Base-by-base conservation (phyloP, 805 yeast genomes). In the Helenozyma rhizophorensis region DNA sequence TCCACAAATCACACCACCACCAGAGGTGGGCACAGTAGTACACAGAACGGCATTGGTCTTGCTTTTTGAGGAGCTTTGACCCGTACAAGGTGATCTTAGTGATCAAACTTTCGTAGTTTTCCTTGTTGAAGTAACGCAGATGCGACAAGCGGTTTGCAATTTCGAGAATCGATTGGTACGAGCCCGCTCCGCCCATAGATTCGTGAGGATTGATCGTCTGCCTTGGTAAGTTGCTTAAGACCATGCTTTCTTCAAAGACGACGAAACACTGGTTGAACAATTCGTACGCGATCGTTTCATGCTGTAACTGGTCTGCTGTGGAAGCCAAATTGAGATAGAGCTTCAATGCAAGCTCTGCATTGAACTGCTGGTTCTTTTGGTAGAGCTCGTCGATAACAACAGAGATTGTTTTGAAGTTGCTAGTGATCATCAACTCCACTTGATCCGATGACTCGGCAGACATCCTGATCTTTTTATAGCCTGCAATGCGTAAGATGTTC, bases 31-130 rank as follows among this genome's bases (percentile, higher is more conserved):
- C 80, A 26, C 96, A 89, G 32, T 76, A 60, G 53, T 83, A 86
- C 5, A 88, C 95, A 0, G 95, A 80, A 11, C 97, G 76, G 56
- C 97, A 89, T 58, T 93, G 98, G 51, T 90, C 97, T 22, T 93
- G 88, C 56, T 90, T 90, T 56, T 85, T 87, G 50, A 90, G 68
- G 31, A 93, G 68, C 56, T 85, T 86, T 10, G 95, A 85, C 4
- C 95, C 95, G 50, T 87, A 86, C 29, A 89, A 62, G 1, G 96
- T 87, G 28, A 89, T 73, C 54, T 88, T 83, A 11, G 94, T 83
- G 31, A 89, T 87, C 45, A 90, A 65, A 4, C 78, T 74, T 46
- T 87, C 93, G 58, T 85, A 90, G 54, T 78, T 84, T 21, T 83
- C 94, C 28, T 68, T 61, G 28, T 68, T 65, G 53, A 75, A 60